These are phyloP conservation scores for Globisporangium cylindrosporum DNA, from an alignment of 352 stramenopile species.

Conservation along the genomic window DNA sequence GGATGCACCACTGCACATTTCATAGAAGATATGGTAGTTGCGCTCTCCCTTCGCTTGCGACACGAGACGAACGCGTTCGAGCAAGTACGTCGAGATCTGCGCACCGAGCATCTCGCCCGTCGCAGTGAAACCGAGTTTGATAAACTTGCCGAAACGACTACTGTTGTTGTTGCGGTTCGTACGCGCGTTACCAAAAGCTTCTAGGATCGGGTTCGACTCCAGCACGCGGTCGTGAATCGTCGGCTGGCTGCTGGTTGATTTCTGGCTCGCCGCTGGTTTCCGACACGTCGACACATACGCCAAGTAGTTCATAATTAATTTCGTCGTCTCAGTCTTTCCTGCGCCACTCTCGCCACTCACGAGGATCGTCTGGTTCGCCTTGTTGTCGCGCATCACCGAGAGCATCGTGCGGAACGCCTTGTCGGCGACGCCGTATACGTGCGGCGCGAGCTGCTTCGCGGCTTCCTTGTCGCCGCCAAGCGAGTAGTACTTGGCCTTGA, in stretches of 20 bases:
- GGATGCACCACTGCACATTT: slow-evolving; percentile 86
- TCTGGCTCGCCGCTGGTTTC: slow-evolving; percentile 1
- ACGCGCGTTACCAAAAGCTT: slow-evolving; percentile 94
- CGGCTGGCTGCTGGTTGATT: slow-evolving; percentile 24
- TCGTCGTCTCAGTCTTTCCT: slow-evolving; percentile 96
- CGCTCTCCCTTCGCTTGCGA: slow-evolving; percentile 92
- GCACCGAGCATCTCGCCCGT: slow-evolving; percentile 79
- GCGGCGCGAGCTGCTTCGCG: slow-evolving; percentile 62
- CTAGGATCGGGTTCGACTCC: slow-evolving; percentile 95
- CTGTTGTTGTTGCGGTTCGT: slow-evolving; percentile 98
- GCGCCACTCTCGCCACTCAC: slow-evolving; percentile 94
- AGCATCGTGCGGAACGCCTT: slow-evolving; percentile 88
- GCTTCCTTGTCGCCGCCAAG: slow-evolving; percentile 49
- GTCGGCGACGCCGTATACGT: slow-evolving; percentile 85
- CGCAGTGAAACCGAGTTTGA: slow-evolving; percentile 89
- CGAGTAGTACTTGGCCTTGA: slow-evolving; percentile 71
- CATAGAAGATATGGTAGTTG: slow-evolving; percentile 99
- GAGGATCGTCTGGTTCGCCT: slow-evolving; percentile 92
- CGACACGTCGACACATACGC: slow-evolving; percentile 72
- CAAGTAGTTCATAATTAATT: slow-evolving; percentile 97
- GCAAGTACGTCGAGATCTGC: slow-evolving; percentile 90
- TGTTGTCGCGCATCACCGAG: slow-evolving; percentile 32
- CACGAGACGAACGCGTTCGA: slow-evolving; percentile 95
- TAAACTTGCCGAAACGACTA: slow-evolving; percentile 96
- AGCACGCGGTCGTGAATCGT: slow-evolving; percentile 87